Evolutionary conservation across 768 basidiomycete genomes (phyloP).

Genomic region (Xerocomellus chrysenteron): DNA sequence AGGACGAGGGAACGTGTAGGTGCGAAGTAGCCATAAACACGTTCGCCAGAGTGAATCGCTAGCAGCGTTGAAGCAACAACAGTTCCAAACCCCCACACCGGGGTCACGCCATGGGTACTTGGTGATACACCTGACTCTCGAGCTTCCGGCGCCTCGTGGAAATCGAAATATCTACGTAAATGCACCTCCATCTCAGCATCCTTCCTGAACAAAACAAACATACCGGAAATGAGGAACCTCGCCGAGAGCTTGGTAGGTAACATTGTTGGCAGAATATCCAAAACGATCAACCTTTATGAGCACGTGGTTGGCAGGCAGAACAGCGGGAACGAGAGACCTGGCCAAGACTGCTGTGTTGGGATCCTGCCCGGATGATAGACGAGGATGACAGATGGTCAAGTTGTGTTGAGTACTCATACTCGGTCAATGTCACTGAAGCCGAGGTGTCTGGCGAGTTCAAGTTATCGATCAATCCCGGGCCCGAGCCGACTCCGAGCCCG

Average conservation of each 20-base stretch:
- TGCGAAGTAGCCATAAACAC: conserved; percentile 62
- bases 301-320: conserved; percentile 44
- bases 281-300: conserved; percentile 62
- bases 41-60: conserved; percentile 52
- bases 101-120: conserved; percentile 59
- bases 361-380: conserved; percentile 35
- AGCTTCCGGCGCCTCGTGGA: conserved; percentile 48
- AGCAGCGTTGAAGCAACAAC: conserved; percentile 49
- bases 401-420: conserved; percentile 16
- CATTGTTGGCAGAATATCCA: conserved; percentile 70
- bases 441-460: no score
- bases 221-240: conserved; percentile 42
- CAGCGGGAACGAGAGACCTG: conserved; percentile 18
- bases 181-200: background rate
- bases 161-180: conserved; percentile 66
- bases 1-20: conserved; percentile 57
- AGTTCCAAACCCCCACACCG: conserved; percentile 73
- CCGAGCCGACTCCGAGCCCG: no score
- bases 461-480: no score
- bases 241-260: conserved; percentile 64
- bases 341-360: conserved; percentile 30
- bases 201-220: background rate
- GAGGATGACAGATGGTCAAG: conserved; percentile 40
- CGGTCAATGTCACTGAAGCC: background rate
- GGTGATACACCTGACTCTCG: conserved; percentile 36